These are phyloP conservation scores for Malassezia globosa DNA, from an alignment of 1,284 basidiomycete genomes.

Conservation along the genomic window DNA sequence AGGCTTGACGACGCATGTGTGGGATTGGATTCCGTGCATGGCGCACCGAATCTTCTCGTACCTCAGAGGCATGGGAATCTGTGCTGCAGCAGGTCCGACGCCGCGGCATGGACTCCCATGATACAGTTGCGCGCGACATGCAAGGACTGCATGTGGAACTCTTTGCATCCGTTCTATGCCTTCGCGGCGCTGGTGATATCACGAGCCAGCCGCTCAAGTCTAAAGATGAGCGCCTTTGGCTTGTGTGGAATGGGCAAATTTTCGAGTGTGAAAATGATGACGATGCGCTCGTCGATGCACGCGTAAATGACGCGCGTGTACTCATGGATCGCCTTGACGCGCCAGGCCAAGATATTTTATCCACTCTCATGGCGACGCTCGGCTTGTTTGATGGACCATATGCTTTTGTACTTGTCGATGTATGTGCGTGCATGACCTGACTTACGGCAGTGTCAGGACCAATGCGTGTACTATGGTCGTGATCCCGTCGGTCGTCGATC, in stretches of 20 bases:
- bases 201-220: constrained; percentile 24
- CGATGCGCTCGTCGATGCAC: constrained; percentile 12
- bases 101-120: background rate
- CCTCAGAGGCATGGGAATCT: background rate
- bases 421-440: constrained; percentile 15
- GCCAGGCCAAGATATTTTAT: background rate
- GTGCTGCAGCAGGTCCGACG: constrained; percentile 2
- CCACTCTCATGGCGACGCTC: constrained; percentile 7
- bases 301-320: constrained; percentile 25
- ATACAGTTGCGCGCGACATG: background rate
- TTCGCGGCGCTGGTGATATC: constrained; percentile 28
- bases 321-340: constrained; percentile 20
- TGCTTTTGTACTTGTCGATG: constrained; percentile 35
- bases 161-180: constrained; percentile 25
- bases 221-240: constrained; percentile 11
- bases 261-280: constrained; percentile 20
- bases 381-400: constrained; percentile 34
- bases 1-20: constrained; percentile 12
- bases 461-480: constrained; percentile 62
- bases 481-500: constrained; percentile 87
- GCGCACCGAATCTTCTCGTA: background rate
- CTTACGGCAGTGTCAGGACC: background rate
- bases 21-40: constrained; percentile 11
- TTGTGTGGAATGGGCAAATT: constrained; percentile 44
- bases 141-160: background rate